Evolutionary conservation across 2,329 filamentous ascomycete genomes (phyloP), one percentile per base, ranked within the genome.

Genomic region (Dactylella cylindrospora): DNA sequence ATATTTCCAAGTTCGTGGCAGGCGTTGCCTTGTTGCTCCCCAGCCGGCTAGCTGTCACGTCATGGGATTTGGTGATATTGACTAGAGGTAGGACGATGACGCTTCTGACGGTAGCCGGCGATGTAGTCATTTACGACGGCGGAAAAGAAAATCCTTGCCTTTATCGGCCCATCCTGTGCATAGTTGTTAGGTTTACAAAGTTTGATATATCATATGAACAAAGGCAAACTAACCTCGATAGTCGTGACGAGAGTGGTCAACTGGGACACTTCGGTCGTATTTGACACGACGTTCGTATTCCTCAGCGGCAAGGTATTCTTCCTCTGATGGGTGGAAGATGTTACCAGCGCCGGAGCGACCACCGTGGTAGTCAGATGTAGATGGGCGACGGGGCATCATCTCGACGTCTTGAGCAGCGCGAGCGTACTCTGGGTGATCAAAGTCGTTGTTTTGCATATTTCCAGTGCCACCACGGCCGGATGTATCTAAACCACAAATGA

Each of bases 371-470:
- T 78, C 78, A 33, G 78, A 79, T n/a, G 75, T 74, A 69, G 81
- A 82, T 35, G 76, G 72, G 53, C 82, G 79, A 65, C 82, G 79
- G 36, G 76, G 72, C 61, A 81, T 9, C 40, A 82, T 81, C 60
- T 84, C 82, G 62, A 96, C 88, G 69, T 96, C 90, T 73, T 97
- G 91, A 33, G 84, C 84, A 50, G 82, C 78, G 65, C 90, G 85
- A 28, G 90, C 88, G 71, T 88, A 71, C 65, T 80, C 78, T 6
- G 82, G 79, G 65, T 76, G 82, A 33, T 78, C 75, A 2, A 84
- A 82, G 68, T 93, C 85, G 65, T 82, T 82, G 71, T 85, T 84
- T 40, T 86, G 83, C 85, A 95, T 95, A 76, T 95, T 95, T 61
- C 90, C 90, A 15, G 64, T 57, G 55, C 65, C 64, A 43, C 65